These are phyloP conservation scores for Balakata baccata DNA, from an alignment of 345 rosid genomes.

Conservation along the genomic window DNA sequence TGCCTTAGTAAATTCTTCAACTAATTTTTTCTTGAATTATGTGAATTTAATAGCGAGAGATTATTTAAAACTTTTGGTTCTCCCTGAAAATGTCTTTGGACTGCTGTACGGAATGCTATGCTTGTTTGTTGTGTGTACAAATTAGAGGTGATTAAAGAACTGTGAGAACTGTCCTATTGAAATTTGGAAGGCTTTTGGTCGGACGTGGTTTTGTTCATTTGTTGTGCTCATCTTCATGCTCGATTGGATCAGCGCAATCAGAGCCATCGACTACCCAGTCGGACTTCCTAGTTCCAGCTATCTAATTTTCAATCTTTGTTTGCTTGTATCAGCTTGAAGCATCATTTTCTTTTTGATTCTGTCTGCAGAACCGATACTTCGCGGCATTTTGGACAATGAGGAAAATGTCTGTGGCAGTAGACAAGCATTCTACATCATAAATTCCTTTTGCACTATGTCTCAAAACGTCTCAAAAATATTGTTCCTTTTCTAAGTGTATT, in stretches of 20 bases:
- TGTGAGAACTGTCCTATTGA: not conserved
- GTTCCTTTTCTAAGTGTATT: too few species aligned
- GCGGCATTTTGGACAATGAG: constrained; percentile 88
- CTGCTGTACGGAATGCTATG: not conserved
- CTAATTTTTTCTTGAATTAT: not conserved
- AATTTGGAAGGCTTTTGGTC: not conserved
- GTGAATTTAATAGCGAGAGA: not conserved
- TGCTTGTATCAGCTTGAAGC: too few species aligned
- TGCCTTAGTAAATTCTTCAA: not conserved
- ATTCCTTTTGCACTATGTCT: not conserved
- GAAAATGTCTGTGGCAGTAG: constrained; percentile 37
- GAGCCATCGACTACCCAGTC: not conserved
- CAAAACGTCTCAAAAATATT: too few species aligned
- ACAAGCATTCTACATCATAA: constrained; percentile 10
- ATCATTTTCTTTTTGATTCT: not conserved
- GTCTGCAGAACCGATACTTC: constrained; percentile 66
- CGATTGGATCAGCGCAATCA: not conserved
- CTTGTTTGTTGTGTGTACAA: not conserved
- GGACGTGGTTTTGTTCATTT: not conserved
- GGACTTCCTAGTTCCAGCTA: not conserved
- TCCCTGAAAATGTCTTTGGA: not conserved
- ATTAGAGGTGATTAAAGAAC: not conserved
- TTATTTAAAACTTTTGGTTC: not conserved
- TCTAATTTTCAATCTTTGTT: not conserved
- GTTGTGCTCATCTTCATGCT: not conserved